These are phyloP conservation scores for Echria macrotheca DNA, from an alignment of 495 filamentous ascomycete species.

Conservation along the genomic window DNA sequence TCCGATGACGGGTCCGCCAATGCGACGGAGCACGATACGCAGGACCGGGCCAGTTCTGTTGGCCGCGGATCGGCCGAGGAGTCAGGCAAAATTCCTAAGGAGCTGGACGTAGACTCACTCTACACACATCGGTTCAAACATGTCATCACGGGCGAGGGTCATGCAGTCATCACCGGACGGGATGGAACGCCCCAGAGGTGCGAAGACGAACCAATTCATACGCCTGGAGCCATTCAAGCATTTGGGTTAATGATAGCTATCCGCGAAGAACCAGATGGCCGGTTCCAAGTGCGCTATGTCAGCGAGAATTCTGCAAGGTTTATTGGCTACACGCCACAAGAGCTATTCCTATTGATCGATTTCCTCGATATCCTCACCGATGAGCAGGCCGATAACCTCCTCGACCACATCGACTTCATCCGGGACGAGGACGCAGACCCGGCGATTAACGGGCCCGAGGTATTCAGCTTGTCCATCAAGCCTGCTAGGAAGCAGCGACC, in stretches of 20 bases:
- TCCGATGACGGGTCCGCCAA: constrained; percentile 25
- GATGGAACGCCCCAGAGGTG: constrained; percentile 67
- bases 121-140: constrained; percentile 77
- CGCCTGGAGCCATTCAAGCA: constrained; percentile 81
- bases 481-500: constrained; percentile 41
- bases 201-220: constrained; percentile 92
- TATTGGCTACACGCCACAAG: constrained; percentile 71
- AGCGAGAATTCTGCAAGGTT: constrained; percentile 81
- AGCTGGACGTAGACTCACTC: constrained; percentile 23
- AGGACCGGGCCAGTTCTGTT: constrained; percentile 10
- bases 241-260: constrained; percentile 78
- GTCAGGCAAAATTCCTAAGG: too few relatives aligned
- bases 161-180: constrained; percentile 79
- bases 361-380: constrained; percentile 78
- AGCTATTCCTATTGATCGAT: constrained; percentile 67
- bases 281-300: constrained; percentile 66
- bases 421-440: constrained; percentile 71
- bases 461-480: constrained; percentile 71
- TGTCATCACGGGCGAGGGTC: constrained; percentile 69
- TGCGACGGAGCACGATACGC: constrained; percentile 10
- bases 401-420: constrained; percentile 87
- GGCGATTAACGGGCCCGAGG: constrained; percentile 70
- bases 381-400: constrained; percentile 73
- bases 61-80: constrained; percentile 19
- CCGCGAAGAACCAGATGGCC: constrained; percentile 63